Conservation (phyloP, 108 stramenopile species). For the Licmophora abbreviata region DNA sequence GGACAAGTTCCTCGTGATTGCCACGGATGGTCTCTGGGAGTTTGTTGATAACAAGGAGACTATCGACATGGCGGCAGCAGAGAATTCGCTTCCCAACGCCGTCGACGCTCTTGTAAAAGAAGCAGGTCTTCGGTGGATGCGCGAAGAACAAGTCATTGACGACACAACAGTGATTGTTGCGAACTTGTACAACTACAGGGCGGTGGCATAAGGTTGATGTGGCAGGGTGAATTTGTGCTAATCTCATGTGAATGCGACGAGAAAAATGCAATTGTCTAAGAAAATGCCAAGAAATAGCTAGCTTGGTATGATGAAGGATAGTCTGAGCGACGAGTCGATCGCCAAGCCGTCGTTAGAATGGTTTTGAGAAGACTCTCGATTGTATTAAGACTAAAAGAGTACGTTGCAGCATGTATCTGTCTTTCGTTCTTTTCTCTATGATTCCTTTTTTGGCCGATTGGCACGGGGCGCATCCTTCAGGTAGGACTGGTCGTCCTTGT, state of each 20-base stretch:
- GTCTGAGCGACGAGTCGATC: no score
- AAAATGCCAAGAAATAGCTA: no score
- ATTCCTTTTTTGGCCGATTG: not conserved
- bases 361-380: no score
- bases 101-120: conserved; percentile 89
- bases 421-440: no score
- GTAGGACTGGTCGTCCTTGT: conserved; percentile 74
- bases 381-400: no score
- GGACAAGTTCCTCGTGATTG: conserved; percentile 88
- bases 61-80: conserved; percentile 75
- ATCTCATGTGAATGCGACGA: no score
- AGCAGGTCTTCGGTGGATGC: conserved; percentile 93
- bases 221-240: no score
- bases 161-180: conserved; percentile 98
- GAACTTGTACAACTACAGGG: conserved; percentile 79
- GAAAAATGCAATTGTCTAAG: no score
- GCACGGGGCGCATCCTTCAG: conserved; percentile 50
- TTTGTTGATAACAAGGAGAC: conserved; percentile 93
- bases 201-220: no score
- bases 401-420: no score
- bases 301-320: no score
- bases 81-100: conserved; percentile 76
- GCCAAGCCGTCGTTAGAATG: no score
- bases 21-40: conserved; percentile 98
- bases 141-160: conserved; percentile 96